phyloP scores from a whole-genome alignment of 768 basidiomycete species.

The Suillus variegatus region DNA sequence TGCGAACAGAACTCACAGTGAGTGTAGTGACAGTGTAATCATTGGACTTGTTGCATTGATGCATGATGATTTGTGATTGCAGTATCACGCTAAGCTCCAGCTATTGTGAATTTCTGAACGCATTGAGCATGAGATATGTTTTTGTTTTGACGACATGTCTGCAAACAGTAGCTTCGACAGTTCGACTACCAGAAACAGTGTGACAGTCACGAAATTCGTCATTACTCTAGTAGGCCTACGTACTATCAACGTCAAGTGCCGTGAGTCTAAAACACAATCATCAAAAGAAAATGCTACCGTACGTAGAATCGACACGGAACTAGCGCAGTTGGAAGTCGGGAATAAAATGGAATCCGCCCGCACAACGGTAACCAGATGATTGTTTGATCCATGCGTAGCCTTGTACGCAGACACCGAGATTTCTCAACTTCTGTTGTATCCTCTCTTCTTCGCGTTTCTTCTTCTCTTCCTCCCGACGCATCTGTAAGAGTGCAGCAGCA shows the following conservation, averaged over 20 bases:
- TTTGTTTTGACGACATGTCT: too few relatives aligned
- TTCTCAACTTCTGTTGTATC: conserved; percentile 41
- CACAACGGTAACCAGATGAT: conserved; percentile 44
- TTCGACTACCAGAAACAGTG: too few relatives aligned
- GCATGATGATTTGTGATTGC: too few relatives aligned
- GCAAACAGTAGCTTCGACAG: too few relatives aligned
- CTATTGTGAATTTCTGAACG: too few relatives aligned
- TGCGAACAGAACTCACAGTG: too few relatives aligned
- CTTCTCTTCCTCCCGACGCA: conserved; percentile 27
- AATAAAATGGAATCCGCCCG: conserved; percentile 47
- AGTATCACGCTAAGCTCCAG: too few relatives aligned
- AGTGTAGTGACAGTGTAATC: too few relatives aligned
- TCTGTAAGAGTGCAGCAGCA: conserved; percentile 29
- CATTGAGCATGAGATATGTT: too few relatives aligned
- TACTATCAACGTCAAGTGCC: neutral
- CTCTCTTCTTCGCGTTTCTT: conserved; percentile 26
- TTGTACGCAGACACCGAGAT: conserved; percentile 50
- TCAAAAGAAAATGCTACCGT: neutral
- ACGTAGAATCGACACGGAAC: neutral
- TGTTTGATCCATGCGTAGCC: conserved; percentile 49
- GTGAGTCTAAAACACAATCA: neutral
- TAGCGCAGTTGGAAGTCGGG: conserved; percentile 27
- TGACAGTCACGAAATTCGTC: too few relatives aligned
- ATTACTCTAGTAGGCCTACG: too few relatives aligned
- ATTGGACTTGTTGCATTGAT: too few relatives aligned